Conservation (phyloP, 108 stramenopile species). For the Bacterosira constricta region DNA sequence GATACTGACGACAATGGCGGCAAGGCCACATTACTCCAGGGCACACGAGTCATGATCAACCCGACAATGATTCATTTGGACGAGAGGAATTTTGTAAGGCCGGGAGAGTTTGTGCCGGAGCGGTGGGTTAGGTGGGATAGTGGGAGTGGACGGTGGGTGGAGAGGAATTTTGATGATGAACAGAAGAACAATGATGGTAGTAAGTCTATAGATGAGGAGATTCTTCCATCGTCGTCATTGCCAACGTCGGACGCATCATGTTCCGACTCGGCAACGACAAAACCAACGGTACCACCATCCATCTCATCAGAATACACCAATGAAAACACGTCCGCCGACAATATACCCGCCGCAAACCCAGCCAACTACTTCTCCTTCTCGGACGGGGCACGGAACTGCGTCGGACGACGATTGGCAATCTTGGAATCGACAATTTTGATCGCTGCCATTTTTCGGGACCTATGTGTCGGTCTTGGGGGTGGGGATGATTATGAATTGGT, state of each 20-base stretch:
- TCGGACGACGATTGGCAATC: slow-evolving; percentile 36
- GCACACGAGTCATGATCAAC: slow-evolving; percentile 42
- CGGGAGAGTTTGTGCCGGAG: slow-evolving; percentile 58
- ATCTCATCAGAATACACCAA: neutral
- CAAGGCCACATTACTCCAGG: slow-evolving; percentile 26
- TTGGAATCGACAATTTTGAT: slow-evolving; percentile 35
- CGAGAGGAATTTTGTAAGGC: slow-evolving; percentile 41
- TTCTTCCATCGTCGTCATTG: too few relatives aligned
- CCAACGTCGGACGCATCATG: neutral
- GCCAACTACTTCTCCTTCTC: slow-evolving; percentile 38
- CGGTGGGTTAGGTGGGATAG: slow-evolving; percentile 48
- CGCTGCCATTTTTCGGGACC: slow-evolving; percentile 25
- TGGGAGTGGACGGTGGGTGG: slow-evolving; percentile 25
- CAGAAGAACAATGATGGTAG: neutral
- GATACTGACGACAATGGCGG: slow-evolving; percentile 35
- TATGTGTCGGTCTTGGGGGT: slow-evolving; percentile 26
- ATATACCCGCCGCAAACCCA: slow-evolving; percentile 37
- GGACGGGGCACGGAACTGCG: slow-evolving; percentile 41
- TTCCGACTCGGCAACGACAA: neutral
- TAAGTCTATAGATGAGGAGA: too few relatives aligned
- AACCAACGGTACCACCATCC: too few relatives aligned
- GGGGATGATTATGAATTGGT: slow-evolving; percentile 25
- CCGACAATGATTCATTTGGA: slow-evolving; percentile 51
- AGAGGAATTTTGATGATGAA: slow-evolving; percentile 24
- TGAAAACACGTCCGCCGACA: slow-evolving; percentile 10